These are phyloP conservation scores for Nicotiana obtusifolia DNA, from an alignment of 257 asterid genomes.

Conservation along the genomic window DNA sequence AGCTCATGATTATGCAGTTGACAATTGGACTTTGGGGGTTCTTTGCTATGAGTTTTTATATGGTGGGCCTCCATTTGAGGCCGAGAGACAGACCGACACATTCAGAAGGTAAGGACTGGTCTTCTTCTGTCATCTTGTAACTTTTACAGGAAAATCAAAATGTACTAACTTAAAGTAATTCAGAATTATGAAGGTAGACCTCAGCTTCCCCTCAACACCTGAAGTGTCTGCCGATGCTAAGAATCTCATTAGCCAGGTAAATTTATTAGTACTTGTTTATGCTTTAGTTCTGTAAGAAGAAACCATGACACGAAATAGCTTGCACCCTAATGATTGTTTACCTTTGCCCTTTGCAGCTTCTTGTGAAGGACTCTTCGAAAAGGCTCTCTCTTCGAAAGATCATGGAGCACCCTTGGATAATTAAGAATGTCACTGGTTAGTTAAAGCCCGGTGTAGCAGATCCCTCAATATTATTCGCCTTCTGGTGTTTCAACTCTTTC, in stretches of 20 bases:
- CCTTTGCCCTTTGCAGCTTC: slow-evolving; percentile 53
- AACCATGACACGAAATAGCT: not conserved
- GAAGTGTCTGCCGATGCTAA: slow-evolving; percentile 57
- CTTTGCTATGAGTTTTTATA: slow-evolving; percentile 84
- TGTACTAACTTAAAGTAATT: not conserved
- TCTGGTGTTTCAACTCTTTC: not conserved
- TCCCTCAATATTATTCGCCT: not conserved
- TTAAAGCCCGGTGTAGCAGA: not conserved
- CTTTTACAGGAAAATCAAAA: slow-evolving; percentile 4
- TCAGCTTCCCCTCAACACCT: slow-evolving; percentile 71
- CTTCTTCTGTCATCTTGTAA: not conserved
- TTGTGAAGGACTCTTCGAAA: slow-evolving; percentile 80
- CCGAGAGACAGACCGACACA: slow-evolving; percentile 71
- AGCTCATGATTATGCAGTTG: slow-evolving; percentile 85
- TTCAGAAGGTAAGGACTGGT: slow-evolving; percentile 51
- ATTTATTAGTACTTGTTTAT: not conserved
- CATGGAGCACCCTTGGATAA: slow-evolving; percentile 82
- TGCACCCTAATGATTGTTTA: slow-evolving; percentile 1
- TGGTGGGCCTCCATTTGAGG: slow-evolving; percentile 92
- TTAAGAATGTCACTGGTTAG: slow-evolving; percentile 28
- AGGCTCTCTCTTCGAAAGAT: slow-evolving; percentile 78
- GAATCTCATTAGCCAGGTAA: slow-evolving; percentile 75
- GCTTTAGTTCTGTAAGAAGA: not conserved
- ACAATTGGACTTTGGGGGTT: slow-evolving; percentile 88
- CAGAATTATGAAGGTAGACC: slow-evolving; percentile 88